Percentiles rank a stretch among this genome's conserved stretches.
Evolutionary conservation across 805 yeast genomes (phyloP).

Genomic region (Barnettozyma populi): DNA sequence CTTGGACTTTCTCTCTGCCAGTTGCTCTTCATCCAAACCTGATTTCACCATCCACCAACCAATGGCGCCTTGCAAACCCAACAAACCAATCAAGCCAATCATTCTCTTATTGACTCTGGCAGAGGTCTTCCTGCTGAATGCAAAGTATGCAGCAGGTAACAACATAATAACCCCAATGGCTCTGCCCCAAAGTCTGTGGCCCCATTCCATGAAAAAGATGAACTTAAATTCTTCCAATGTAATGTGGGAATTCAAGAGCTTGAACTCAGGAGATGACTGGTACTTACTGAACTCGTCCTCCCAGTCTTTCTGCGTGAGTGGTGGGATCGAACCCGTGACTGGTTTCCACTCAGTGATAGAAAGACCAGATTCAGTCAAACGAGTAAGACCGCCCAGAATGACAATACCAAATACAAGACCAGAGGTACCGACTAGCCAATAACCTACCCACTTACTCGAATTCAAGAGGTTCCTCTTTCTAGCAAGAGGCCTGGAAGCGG

Average conservation of each 20-base stretch:
- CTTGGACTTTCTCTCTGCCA: slow-evolving; percentile 76
- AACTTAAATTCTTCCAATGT: slow-evolving; percentile 90
- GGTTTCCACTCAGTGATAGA: slow-evolving; percentile 99
- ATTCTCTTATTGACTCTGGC: slow-evolving; percentile 62
- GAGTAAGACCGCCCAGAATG: slow-evolving; percentile 91
- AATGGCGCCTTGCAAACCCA: slow-evolving; percentile 91
- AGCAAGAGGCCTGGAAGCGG: background rate
- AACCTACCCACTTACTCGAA: slow-evolving; percentile 59
- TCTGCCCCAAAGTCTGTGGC: slow-evolving; percentile 89
- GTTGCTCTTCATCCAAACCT: slow-evolving; percentile 77
- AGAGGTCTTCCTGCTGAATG: slow-evolving; percentile 59
- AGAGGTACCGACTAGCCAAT: slow-evolving; percentile 84
- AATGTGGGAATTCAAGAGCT: slow-evolving; percentile 81
- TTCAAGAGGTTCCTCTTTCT: slow-evolving; percentile 19
- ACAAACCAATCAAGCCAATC: slow-evolving; percentile 63
- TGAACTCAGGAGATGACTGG: slow-evolving; percentile 83
- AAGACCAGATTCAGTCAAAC: slow-evolving; percentile 92
- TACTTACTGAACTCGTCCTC: slow-evolving; percentile 76
- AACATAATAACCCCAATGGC: slow-evolving; percentile 80
- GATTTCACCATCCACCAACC: slow-evolving; percentile 99
- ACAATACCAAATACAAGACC: slow-evolving; percentile 92
- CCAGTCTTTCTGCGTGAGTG: slow-evolving; percentile 79
- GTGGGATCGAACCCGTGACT: slow-evolving; percentile 92
- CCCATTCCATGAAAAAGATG: slow-evolving; percentile 97
- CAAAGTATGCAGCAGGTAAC: slow-evolving; percentile 80